These are phyloP conservation scores for Setaria viridis DNA, from an alignment of 202 grass and related monocot genomes.

Conservation along the genomic window DNA sequence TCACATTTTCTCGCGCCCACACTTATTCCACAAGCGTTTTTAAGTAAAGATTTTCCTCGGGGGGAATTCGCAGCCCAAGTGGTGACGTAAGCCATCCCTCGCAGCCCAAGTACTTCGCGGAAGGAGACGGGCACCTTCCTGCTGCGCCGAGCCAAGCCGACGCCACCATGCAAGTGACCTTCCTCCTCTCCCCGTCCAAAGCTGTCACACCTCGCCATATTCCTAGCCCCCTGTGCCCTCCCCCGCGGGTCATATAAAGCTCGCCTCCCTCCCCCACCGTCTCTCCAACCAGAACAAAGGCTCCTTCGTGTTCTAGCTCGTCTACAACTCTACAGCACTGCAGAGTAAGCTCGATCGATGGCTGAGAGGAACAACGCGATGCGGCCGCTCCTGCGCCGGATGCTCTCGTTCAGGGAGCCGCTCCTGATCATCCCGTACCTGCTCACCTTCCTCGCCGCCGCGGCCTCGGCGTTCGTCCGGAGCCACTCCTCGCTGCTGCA, in stretches of 20 bases:
- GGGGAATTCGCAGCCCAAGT: not conserved
- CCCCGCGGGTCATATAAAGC: constrained; percentile 33
- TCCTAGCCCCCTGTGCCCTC: not conserved
- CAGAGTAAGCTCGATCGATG: constrained; percentile 3
- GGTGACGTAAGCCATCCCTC: not conserved
- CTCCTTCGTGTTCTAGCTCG: not conserved
- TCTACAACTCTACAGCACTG: not conserved
- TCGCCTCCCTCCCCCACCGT: not conserved
- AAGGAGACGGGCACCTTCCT: constrained; percentile 54
- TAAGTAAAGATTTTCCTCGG: not conserved
- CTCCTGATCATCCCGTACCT: constrained; percentile 53
- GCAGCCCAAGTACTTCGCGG: not conserved
- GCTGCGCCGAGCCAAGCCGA: not conserved
- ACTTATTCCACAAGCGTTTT: not conserved
- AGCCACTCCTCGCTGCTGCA: constrained; percentile 49
- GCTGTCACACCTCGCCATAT: constrained; percentile 19
- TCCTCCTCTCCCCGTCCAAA: constrained; percentile 7
- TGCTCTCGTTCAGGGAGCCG: constrained; percentile 60
- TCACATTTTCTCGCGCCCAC: constrained; percentile 10
- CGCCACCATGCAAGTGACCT: constrained; percentile 46
- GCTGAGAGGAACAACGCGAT: constrained; percentile 12
- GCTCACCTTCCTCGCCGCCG: constrained; percentile 40
- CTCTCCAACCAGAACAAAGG: not conserved
- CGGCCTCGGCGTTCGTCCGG: constrained; percentile 14
- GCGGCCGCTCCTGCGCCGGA: constrained; percentile 42